These are phyloP conservation scores for Fusarium redolens DNA, from an alignment of 2,329 filamentous ascomycete genomes.

Conservation along the genomic window DNA sequence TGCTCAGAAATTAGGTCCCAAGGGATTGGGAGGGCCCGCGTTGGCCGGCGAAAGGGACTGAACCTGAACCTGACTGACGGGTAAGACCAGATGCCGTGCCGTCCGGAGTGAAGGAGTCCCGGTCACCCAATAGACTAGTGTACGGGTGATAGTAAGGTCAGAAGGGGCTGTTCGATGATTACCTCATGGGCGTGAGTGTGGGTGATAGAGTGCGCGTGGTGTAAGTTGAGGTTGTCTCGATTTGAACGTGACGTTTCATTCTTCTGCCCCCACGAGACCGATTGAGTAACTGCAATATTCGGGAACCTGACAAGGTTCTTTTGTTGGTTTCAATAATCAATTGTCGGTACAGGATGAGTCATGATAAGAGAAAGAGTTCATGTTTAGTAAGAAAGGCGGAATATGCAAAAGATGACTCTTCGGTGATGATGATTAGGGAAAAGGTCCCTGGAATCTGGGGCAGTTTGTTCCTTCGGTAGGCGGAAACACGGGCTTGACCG, in stretches of 20 bases:
- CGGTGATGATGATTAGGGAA: slow-evolving; percentile 3
- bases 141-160: slow-evolving; percentile 1
- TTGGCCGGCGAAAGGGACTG: slow-evolving; percentile 11
- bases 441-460: slow-evolving; percentile 20
- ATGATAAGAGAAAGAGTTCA: slow-evolving; percentile 20
- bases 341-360: slow-evolving; percentile 21
- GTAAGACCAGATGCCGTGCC: slow-evolving; percentile 22
- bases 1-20: slow-evolving; percentile 34
- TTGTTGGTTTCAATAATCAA: slow-evolving; percentile 1
- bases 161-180: slow-evolving; percentile 6
- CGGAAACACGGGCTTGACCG: slow-evolving; percentile 41
- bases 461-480: slow-evolving; percentile 15
- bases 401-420: slow-evolving; percentile 21
- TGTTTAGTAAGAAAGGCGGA: slow-evolving; percentile 33
- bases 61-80: slow-evolving; percentile 1
- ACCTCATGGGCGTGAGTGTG: slow-evolving; percentile 1
- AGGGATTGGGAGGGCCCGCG: slow-evolving; percentile 35
- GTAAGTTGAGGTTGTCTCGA: slow-evolving; percentile 21
- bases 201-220: not conserved
- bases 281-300: not conserved
- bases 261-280: slow-evolving; percentile 27
- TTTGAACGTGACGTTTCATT: slow-evolving; percentile 38
- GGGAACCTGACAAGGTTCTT: slow-evolving; percentile 16
- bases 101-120: slow-evolving; percentile 17
- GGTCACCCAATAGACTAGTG: slow-evolving; percentile 9